Conservation (phyloP, 2,329 filamentous ascomycete genomes). For the Harringtonia aguacate region DNA sequence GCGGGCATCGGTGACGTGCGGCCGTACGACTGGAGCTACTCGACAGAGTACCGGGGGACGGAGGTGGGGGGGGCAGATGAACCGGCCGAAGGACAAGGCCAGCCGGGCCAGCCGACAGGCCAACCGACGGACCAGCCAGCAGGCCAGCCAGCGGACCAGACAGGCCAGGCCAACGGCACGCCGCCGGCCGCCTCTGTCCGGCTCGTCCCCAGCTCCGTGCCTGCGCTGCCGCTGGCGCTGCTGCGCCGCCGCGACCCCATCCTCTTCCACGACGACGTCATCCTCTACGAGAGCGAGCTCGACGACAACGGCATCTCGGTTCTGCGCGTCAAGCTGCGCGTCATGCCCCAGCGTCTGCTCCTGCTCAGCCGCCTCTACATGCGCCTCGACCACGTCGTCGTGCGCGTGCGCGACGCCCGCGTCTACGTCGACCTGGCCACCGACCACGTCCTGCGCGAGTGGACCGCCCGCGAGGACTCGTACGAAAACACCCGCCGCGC, state of each 20-base stretch:
- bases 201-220: neutral
- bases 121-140: neutral
- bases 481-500: conserved; percentile 63
- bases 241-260: conserved; percentile 87
- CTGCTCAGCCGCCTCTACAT: conserved; percentile 83
- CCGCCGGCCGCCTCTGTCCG: neutral
- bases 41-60: conserved; percentile 74
- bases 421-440: conserved; percentile 83
- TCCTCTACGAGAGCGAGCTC: conserved; percentile 94
- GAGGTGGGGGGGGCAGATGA: conserved; percentile 12
- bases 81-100: neutral
- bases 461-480: conserved; percentile 72
- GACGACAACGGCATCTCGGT: conserved; percentile 95
- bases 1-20: conserved; percentile 88
- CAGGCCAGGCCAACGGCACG: neutral
- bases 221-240: conserved; percentile 67
- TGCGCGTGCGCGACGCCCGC: conserved; percentile 80
- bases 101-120: neutral
- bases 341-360: conserved; percentile 83
- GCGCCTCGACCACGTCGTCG: conserved; percentile 80
- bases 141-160: no score
- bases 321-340: conserved; percentile 80
- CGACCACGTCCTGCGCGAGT: conserved; percentile 75
- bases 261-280: conserved; percentile 90
- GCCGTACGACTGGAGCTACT: conserved; percentile 98